Evolutionary conservation across 495 filamentous ascomycete genomes (phyloP), one percentile per base, ranked within the genome.

Genomic region (Terfezia boudieri): DNA sequence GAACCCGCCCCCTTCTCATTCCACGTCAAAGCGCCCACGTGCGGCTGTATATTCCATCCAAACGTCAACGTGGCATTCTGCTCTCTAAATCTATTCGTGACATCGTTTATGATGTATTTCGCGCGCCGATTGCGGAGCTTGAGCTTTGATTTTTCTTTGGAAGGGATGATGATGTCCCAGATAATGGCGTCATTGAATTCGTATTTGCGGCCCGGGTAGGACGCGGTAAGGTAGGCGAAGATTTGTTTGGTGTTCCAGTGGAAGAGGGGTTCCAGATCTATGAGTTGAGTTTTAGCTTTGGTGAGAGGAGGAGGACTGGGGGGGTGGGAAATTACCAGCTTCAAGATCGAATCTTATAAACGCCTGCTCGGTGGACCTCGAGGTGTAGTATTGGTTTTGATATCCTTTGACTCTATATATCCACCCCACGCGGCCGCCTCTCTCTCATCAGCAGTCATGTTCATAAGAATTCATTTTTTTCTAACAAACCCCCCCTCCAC

Each of bases 171-270:
- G 36, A 71, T 72, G 68, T 98, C 90, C 90, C 90, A 98, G 70
- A 98, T 84, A 37, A 98, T 77, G 60, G 84, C 84, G 68, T 86
- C 77, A 60, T 80, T 79, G n/a, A 69, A 71, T 38, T 69, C 66
- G 63, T 68, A 72, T 64, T 60, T 59, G 50, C 41, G 55, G 59
- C 49, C 63, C 74, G 52, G 87, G 82, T 89, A 98, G 23, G 78
- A 78, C 37, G 88, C 87, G 51, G 83, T 84, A 50, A 98, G 78
- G 74, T 90, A 98, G 67, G 92, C 78, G 70, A 96, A 99, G 61
- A 96, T 69, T 69, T 95, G 86, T 69, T 99, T 99, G n/a, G 90
- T 99, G 72, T 99, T 99, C 92, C 92, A 99, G 69, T 83, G 93
- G 79, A 94, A 95, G 62, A 99, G 81, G 32, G 82, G 80, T 55